A percentile compares a stretch with the other conserved stretches of the same genome.
Conservation (phyloP, 2,329 filamentous ascomycete genomes). For the Aspergillus ochraceus region DNA sequence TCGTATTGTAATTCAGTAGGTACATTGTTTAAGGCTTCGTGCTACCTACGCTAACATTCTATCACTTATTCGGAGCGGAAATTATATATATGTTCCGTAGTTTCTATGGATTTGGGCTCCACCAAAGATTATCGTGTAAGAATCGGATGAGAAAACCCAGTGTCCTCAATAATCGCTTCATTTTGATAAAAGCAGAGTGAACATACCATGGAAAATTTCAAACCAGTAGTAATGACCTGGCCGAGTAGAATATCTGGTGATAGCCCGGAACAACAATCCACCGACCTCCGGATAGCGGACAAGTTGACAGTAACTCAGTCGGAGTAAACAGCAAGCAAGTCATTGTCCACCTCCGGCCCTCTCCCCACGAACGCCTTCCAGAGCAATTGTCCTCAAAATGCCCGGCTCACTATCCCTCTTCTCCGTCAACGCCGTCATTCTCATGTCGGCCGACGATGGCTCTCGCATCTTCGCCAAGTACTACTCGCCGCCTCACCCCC, state of each 20-base stretch:
- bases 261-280: conserved; percentile 26
- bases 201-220: no score
- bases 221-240: no score
- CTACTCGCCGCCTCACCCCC: conserved; percentile 70
- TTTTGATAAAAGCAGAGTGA: no score
- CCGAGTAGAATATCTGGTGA: background rate
- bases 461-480: conserved; percentile 93
- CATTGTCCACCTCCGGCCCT: background rate
- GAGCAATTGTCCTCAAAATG: conserved; percentile 51
- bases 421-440: conserved; percentile 74
- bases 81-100: no score
- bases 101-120: no score
- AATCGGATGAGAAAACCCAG: no score
- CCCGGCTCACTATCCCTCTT: conserved; percentile 73
- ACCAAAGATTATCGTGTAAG: no score
- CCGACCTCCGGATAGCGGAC: conserved; percentile 24
- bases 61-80: no score
- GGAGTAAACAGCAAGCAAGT: conserved; percentile 11
- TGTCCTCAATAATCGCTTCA: no score
- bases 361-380: background rate
- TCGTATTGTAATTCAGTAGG: background rate
- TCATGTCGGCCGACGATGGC: conserved; percentile 82
- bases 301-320: conserved; percentile 20
- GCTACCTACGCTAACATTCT: background rate
- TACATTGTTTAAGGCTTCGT: background rate